A percentile compares a stretch with the other conserved stretches of the same genome.
These are phyloP conservation scores for Cladosporium sphaerospermum DNA, from an alignment of 2,329 filamentous ascomycete species.

Conservation along the genomic window DNA sequence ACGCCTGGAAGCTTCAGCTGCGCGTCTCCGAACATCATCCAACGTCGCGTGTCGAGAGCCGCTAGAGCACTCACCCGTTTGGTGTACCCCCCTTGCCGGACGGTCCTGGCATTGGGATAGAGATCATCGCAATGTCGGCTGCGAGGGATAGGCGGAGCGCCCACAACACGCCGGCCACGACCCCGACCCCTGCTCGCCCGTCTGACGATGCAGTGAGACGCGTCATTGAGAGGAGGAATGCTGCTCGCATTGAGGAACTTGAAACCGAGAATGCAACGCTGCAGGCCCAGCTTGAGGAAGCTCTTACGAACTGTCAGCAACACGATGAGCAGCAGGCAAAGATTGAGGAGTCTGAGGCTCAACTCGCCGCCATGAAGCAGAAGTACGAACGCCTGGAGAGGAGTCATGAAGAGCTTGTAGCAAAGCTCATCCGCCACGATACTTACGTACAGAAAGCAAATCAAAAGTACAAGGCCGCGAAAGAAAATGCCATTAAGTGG, in stretches of 20 bases:
- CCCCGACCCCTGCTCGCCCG: not conserved
- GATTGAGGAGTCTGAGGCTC: not conserved
- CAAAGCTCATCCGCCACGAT: conserved; percentile 15
- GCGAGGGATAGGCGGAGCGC: not conserved
- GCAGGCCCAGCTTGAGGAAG: conserved; percentile 20
- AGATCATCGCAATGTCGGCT: not conserved
- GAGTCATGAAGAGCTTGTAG: conserved; percentile 28
- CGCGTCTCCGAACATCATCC: no score
- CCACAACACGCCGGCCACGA: not conserved
- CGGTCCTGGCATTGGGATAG: no score
- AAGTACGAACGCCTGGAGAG: conserved; percentile 22
- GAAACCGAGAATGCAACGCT: conserved; percentile 22
- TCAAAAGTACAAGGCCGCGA: conserved; percentile 30
- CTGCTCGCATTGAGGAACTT: conserved; percentile 14
- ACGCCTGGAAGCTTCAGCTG: not conserved
- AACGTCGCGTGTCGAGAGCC: no score
- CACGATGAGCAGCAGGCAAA: conserved; percentile 15
- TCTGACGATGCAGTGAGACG: not conserved
- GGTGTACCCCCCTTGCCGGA: no score
- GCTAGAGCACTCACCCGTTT: no score
- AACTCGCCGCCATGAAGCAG: conserved; percentile 11
- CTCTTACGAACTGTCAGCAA: conserved; percentile 26
- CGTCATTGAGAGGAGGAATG: not conserved
- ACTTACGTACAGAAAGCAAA: conserved; percentile 25
- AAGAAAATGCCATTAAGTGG: conserved; percentile 31